Evolutionary conservation across 2,329 filamentous ascomycete genomes (phyloP).

Genomic region (Fusarium clavum): DNA sequence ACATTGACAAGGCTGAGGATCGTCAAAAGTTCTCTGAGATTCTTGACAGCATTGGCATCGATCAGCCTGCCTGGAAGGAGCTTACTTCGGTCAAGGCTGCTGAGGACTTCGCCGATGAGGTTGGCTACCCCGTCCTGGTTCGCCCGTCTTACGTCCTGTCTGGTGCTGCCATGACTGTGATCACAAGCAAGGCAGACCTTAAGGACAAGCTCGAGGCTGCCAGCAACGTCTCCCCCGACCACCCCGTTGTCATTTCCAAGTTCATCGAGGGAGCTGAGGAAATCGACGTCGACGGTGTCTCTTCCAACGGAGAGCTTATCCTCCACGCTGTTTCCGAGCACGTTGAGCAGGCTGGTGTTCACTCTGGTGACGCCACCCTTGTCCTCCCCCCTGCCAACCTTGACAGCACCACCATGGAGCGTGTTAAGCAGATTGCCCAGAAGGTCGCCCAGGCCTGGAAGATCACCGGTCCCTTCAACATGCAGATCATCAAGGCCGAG

Average conservation of each 20-base stretch:
- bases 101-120: slow-evolving; percentile 84
- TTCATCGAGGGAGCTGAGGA: slow-evolving; percentile 98
- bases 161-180: slow-evolving; percentile 98
- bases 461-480: slow-evolving; percentile 99
- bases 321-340: slow-evolving; percentile 95
- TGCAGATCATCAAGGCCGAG: slow-evolving; percentile 98
- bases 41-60: slow-evolving; percentile 93
- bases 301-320: slow-evolving; percentile 84
- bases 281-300: slow-evolving; percentile 96
- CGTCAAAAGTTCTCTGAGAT: slow-evolving; percentile 99
- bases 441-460: slow-evolving; percentile 98
- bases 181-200: slow-evolving; percentile 86
- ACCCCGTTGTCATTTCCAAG: slow-evolving; percentile 98
- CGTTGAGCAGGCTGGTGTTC: slow-evolving; percentile 95
- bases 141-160: slow-evolving; percentile 96
- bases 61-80: slow-evolving; percentile 98
- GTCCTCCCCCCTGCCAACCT: slow-evolving; percentile 88
- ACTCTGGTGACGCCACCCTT: slow-evolving; percentile 96
- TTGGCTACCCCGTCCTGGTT: slow-evolving; percentile 94
- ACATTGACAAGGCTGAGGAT: slow-evolving; percentile 98
- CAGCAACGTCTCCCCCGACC: slow-evolving; percentile 90
- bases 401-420: slow-evolving; percentile 80
- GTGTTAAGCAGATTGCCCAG: slow-evolving; percentile 93
- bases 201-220: slow-evolving; percentile 95
- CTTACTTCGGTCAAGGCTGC: slow-evolving; percentile 89